These are phyloP conservation scores for Dothiorella sarmentorum DNA, from an alignment of 2,329 filamentous ascomycete genomes.

Conservation along the genomic window DNA sequence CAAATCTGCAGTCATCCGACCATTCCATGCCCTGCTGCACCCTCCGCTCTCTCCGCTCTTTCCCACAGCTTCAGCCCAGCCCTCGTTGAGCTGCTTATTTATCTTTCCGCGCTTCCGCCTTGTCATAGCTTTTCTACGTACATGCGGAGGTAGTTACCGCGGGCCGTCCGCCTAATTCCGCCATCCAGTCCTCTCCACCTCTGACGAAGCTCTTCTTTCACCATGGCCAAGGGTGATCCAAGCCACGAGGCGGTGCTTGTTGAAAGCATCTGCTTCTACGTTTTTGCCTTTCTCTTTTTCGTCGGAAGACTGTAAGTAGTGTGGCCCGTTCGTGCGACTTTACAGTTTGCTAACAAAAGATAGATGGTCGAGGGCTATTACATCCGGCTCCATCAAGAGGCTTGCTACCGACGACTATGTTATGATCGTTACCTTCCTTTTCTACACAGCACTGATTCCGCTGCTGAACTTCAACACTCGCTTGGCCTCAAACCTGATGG, in stretches of 20 bases:
- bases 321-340: neutral
- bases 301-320: constrained; percentile 15
- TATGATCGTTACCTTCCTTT: constrained; percentile 19
- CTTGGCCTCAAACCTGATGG: constrained; percentile 20
- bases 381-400: constrained; percentile 9
- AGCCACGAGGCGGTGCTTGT: constrained; percentile 14
- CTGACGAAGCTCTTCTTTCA: neutral
- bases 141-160: neutral
- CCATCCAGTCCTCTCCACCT: neutral
- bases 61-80: neutral
- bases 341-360: neutral
- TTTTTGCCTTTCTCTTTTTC: constrained; percentile 14
- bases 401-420: constrained; percentile 20
- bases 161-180: constrained; percentile 4
- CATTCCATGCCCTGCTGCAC: neutral
- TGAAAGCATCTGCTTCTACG: constrained; percentile 18
- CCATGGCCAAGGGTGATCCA: constrained; percentile 14
- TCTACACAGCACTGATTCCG: constrained; percentile 20
- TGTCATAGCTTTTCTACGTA: neutral
- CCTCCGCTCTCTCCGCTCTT: constrained; percentile 8
- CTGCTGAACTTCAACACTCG: constrained; percentile 20
- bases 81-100: neutral
- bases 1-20: constrained; percentile 1
- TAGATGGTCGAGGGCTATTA: constrained; percentile 19
- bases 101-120: neutral